Base-by-base conservation (phyloP, 1,139 yeast species). In the Pichia sp. region DNA sequence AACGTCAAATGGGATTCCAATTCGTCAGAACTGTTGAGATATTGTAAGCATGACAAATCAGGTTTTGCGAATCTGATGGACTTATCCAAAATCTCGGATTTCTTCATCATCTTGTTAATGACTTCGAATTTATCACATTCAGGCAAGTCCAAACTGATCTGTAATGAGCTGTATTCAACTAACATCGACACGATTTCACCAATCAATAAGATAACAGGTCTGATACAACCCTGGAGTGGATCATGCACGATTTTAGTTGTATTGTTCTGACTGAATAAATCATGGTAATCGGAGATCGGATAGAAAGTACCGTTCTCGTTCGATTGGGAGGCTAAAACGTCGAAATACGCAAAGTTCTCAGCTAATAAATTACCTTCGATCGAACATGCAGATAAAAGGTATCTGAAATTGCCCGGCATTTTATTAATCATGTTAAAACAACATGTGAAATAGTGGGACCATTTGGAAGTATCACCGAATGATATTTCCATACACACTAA, bases 1-100 rank as follows among this genome's bases (percentile, higher is more conserved):
- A 75, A 54, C 0, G 79, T 75, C 40, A 76, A 65, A 53, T 77
- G 81, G 52, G 71, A 63, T 56, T 76, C 79, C n/a, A 75, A 58
- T 41, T 73, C 78, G 12, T 67, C 67, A 38, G 69, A 71, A 1
- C 71, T 66, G 17, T 53, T 40, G 40, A 76, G 58, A 31, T 62
- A 65, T n/a, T 61, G 60, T 41, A 76, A 57, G 47, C 74, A 77
- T 14, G 59, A 56, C 3, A 68, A 58, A 36, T 70, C 72, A 0
- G 81, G 81, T 46, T 66, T 67, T 4, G 74, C 65, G 14, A 56
- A 54, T 30, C 71, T 70, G 30, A 77, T 72, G 40, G 64, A 63
- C 10, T 37, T 36, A 45, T 75, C 79, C 18, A 76, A 49, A 3
- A 6, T 53, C 49, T 47, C 46, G 2, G 59, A 53, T 30, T 45